phyloP scores from a whole-genome alignment of 805 yeast genomes.

The Candida xyloterini region DNA sequence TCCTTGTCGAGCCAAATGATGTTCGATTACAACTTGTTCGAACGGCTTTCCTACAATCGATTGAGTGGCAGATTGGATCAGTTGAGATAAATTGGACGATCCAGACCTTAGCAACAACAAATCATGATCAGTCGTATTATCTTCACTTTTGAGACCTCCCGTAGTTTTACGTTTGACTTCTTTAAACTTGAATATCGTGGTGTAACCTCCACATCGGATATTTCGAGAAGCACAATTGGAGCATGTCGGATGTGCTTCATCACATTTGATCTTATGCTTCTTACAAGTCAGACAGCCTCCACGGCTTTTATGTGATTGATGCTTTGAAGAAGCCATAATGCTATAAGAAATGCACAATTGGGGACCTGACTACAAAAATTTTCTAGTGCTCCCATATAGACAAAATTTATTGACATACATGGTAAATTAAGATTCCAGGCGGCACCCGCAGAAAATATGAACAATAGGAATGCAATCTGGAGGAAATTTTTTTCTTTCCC shows the following conservation, averaged over 20 bases:
- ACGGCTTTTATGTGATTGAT: conserved; percentile 10
- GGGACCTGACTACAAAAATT: too few species aligned
- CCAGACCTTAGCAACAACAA: not conserved
- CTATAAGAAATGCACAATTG: too few species aligned
- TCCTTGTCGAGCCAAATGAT: conserved; percentile 14
- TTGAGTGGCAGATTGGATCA: conserved; percentile 14
- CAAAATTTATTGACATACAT: too few species aligned
- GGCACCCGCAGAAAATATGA: too few species aligned
- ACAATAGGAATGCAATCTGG: too few species aligned
- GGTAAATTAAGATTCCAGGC: too few species aligned
- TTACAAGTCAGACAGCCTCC: conserved; percentile 42
- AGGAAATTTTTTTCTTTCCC: too few species aligned
- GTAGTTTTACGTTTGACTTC: conserved; percentile 1
- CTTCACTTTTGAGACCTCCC: not conserved
- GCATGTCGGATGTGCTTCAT: conserved; percentile 41
- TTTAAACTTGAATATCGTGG: conserved; percentile 16
- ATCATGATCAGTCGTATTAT: not conserved
- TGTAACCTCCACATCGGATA: conserved; percentile 19
- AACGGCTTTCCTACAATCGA: conserved; percentile 20
- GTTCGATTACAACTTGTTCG: conserved; percentile 16
- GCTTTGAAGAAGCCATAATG: too few species aligned
- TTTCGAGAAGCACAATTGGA: conserved; percentile 34
- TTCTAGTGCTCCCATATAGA: too few species aligned
- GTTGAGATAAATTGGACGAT: conserved; percentile 6
- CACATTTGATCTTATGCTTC: conserved; percentile 39